Base-by-base conservation (phyloP, 169 alveolate genomes). In the Babesia ovis region DNA sequence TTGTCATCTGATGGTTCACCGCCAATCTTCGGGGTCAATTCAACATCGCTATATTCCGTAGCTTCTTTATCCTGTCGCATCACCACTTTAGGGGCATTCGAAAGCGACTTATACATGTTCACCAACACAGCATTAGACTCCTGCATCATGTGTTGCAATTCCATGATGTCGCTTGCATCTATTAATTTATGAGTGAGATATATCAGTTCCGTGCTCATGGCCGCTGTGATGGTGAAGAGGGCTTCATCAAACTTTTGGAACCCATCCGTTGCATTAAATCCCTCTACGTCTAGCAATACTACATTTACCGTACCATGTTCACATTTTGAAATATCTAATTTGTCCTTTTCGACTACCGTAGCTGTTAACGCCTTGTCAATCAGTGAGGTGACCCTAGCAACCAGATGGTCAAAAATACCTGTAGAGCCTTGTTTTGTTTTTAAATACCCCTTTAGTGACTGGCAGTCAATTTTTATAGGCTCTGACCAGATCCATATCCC, bases 401-500 rank as follows among this genome's bases (percentile, higher is more conserved):
- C 83, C 61, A 71, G 68, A 41, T 61, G 81, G 60, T 81, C 84
- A 25, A 62, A 68, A 16, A 68, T 56, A 54, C 61, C 77, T 41
- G 66, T 54, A 8, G 5, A 6, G 1, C 64, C 48, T 29, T 34
- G 66, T 29, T 77, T 48, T 62, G 61, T 68, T 31, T 83, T 79
- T 62, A 71, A 76, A 9, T 11, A 60, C 23, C 16, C 60, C 25
- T 67, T 29, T 34, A 77, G 43, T 18, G 57, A 69, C 4, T 51
- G 53, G 9, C 71, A 85, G 39, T 53, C 82, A 16, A 89, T 53
- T 62, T 61, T 60, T 29, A 89, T 70, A 29, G 93, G 93, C 29
- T 76, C 75, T 4, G 91, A 82, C 90, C 90, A 89, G 59, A 85
- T 73, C 93, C 93, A 89, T 59, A 89, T 89, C 34, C 93, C 93